A percentile compares a stretch with the other conserved stretches of the same genome.
Conservation (phyloP, 1,284 basidiomycete genomes). For the Sanghuangporus weigelae region DNA sequence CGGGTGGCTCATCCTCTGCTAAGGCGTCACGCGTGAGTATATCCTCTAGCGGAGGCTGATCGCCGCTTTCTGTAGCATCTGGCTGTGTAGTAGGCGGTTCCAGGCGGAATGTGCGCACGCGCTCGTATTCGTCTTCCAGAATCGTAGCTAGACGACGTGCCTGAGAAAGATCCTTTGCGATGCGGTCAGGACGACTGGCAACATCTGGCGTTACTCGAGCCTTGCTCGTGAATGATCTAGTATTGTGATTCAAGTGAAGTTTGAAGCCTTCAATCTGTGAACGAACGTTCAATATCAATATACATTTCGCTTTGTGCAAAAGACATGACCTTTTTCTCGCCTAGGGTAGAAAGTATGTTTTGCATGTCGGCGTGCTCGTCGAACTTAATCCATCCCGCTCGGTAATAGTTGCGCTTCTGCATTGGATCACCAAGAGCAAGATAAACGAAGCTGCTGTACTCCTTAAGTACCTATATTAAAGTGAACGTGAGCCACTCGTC, state of each 20-base stretch:
- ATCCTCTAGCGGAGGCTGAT: constrained; percentile 36
- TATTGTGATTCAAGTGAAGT: constrained; percentile 81
- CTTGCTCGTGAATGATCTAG: constrained; percentile 71
- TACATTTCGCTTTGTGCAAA: background rate
- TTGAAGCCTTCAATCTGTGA: constrained; percentile 87
- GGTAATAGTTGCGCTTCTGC: constrained; percentile 85
- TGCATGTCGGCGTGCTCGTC: constrained; percentile 78
- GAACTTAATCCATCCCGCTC: constrained; percentile 89
- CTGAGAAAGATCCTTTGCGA: constrained; percentile 74
- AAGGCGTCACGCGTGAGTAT: constrained; percentile 42
- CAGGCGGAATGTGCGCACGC: constrained; percentile 43
- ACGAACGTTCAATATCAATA: constrained; percentile 6
- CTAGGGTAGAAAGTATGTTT: constrained; percentile 62
- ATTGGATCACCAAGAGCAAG: constrained; percentile 87
- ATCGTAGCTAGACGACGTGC: constrained; percentile 64
- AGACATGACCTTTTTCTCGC: constrained; percentile 74
- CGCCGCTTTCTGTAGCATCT: constrained; percentile 26
- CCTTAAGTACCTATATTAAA: constrained; percentile 52
- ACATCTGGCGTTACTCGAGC: constrained; percentile 78
- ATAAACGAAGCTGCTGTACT: constrained; percentile 68
- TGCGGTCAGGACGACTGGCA: constrained; percentile 70
- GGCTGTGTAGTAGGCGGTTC: constrained; percentile 26
- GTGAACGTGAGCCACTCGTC: background rate
- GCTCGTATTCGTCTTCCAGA: constrained; percentile 64
- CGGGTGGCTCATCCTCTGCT: constrained; percentile 51